Conservation (phyloP, 2,329 filamentous ascomycete genomes). For the Hypoxylon sp. region DNA sequence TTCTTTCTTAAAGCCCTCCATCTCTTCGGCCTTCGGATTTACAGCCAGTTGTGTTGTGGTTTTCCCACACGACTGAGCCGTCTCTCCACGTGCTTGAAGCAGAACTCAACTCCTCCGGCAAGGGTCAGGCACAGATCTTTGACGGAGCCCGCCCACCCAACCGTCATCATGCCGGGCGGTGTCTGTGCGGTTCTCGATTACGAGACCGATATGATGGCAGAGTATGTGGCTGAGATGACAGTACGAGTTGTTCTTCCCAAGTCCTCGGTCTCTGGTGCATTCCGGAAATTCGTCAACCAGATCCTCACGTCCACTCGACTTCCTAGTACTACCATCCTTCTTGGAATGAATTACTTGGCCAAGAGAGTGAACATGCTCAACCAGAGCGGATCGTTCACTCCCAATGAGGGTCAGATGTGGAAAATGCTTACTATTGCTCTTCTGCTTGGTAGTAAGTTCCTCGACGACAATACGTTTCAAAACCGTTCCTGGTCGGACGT, state of each 20-base stretch:
- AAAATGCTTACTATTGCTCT: conserved; percentile 88
- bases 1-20: conserved; percentile 38
- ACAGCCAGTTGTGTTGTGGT: conserved; percentile 51
- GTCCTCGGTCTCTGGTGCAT: conserved; percentile 74
- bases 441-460: conserved; percentile 92
- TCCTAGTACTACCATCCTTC: conserved; percentile 89
- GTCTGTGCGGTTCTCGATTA: conserved; percentile 96
- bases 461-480: conserved; percentile 98
- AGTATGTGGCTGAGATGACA: conserved; percentile 93
- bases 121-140: conserved; percentile 52
- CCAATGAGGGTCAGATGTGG: conserved; percentile 82
- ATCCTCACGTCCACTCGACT: conserved; percentile 91
- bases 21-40: conserved; percentile 59
- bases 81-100: conserved; percentile 59
- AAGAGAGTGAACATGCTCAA: conserved; percentile 84
- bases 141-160: conserved; percentile 48
- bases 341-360: conserved; percentile 91
- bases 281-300: conserved; percentile 92
- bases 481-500: conserved; percentile 98
- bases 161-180: conserved; percentile 77
- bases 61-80: conserved; percentile 48
- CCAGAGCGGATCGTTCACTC: conserved; percentile 66
- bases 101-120: conserved; percentile 56
- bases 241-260: conserved; percentile 70
- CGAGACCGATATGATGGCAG: conserved; percentile 95